Evolutionary conservation across 164 flowering plant species (phyloP), one percentile per base, ranked within the genome.

Genomic region (Vitis cinerea): DNA sequence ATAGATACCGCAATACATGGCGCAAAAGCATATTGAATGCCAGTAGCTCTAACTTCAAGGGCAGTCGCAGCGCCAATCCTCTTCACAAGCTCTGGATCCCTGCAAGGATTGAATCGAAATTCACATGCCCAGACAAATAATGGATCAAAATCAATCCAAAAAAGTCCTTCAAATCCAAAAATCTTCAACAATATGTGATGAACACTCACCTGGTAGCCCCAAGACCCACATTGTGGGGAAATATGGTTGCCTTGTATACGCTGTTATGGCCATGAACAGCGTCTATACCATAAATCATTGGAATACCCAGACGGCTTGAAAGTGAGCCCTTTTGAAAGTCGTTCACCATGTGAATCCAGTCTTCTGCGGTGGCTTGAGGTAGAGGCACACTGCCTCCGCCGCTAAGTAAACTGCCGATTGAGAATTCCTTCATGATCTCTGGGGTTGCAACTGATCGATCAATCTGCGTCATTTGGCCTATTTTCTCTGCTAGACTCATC

Each of bases 221-320:
- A 68, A 80, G 79, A 8, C 80, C 83, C 48, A 80, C 61, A 55
- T 80, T 80, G 23, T 79, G 82, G 10, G 80, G 82, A 44, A 79
- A 79, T 8, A 79, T 56, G 12, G 82, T 79, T 15, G 82, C 82
- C 3, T 67, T 71, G 65, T 79, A 79, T 9, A 79, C 80, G 29
- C 76, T 79, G 67, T 77, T 77, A 47, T 80, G 75, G 50, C 83
- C 83, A 71, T 80, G 80, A 59, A 79, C 82, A 63, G 77, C 79
- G 64, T 76, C 82, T 31, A 73, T 76, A 1, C 79, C 79, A 68
- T 80, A 80, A 4, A 77, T 67, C 68, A 74, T 60, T 1, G 83
- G 83, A 15, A 74, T 80, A 1, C 83, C 78, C 29, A 77, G 72
- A 17, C 80, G 69, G 11, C 55, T 64, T 7, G 62, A n/a, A 8